Percentiles rank a stretch among this genome's conserved stretches.
Conservation (phyloP, 2,329 filamentous ascomycete species). For the Aspergillus novoparasiticus region DNA sequence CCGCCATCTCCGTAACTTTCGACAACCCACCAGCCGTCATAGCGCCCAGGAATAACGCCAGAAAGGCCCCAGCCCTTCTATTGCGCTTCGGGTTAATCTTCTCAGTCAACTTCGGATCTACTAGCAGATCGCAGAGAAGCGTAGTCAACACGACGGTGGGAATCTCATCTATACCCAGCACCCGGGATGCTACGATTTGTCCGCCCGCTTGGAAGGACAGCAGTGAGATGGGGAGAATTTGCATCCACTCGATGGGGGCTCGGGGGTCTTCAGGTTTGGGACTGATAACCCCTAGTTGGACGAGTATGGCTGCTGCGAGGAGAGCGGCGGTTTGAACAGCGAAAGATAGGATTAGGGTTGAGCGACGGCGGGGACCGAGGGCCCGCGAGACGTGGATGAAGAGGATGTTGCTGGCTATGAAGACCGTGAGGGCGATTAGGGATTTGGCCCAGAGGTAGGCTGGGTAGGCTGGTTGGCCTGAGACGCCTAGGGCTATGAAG, state of each 20-base stretch:
- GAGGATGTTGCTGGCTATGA: constrained; percentile 42
- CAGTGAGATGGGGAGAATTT: constrained; percentile 41
- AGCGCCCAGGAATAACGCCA: constrained; percentile 43
- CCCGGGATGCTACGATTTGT: constrained; percentile 42
- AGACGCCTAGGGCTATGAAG: constrained; percentile 47
- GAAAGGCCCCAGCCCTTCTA: constrained; percentile 38
- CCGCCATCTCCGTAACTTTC: constrained; percentile 37
- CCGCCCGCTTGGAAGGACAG: constrained; percentile 46
- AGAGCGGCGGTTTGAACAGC: constrained; percentile 40
- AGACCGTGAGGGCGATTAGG: constrained; percentile 42
- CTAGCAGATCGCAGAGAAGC: constrained; percentile 42
- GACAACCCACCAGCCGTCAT: constrained; percentile 45
- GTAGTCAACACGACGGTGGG: constrained; percentile 47
- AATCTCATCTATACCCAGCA: constrained; percentile 42
- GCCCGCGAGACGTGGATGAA: constrained; percentile 40
- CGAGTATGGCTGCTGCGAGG: constrained; percentile 37
- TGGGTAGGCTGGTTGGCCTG: constrained; percentile 43
- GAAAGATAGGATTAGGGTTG: constrained; percentile 44
- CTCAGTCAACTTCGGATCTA: constrained; percentile 34
- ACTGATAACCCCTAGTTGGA: constrained; percentile 36
- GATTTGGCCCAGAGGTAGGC: constrained; percentile 47
- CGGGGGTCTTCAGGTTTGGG: constrained; percentile 32
- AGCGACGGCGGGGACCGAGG: constrained; percentile 38
- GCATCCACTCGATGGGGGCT: constrained; percentile 38
- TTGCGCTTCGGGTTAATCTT: constrained; percentile 36